These are phyloP conservation scores for Yamadazyma sp. DNA, from an alignment of 1,139 yeast genomes.

Conservation along the genomic window DNA sequence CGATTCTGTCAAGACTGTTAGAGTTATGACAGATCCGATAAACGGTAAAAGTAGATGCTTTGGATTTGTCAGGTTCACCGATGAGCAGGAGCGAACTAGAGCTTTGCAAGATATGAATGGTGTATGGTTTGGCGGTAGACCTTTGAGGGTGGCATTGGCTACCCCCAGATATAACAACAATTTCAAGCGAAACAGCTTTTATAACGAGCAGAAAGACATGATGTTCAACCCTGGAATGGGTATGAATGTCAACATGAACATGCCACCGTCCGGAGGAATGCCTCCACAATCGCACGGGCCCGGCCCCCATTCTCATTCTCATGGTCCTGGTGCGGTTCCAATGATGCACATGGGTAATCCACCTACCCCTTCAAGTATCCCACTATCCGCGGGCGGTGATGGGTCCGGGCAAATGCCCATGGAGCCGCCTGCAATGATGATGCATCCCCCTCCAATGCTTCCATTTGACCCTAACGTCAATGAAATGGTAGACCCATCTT, in stretches of 20 bases:
- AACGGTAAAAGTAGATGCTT: constrained; percentile 74
- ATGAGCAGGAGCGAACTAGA: constrained; percentile 60
- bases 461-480: not conserved
- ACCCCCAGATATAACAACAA: constrained; percentile 45
- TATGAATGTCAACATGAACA: constrained; percentile 1
- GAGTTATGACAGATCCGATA: constrained; percentile 74
- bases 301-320: constrained; percentile 3
- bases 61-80: constrained; percentile 71
- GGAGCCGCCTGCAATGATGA: not conserved
- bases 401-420: not conserved
- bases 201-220: constrained; percentile 15
- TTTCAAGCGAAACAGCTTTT: constrained; percentile 6
- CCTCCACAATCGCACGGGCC: constrained; percentile 5
- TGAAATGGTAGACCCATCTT: not conserved
- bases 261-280: constrained; percentile 1
- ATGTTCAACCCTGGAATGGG: constrained; percentile 10
- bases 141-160: constrained; percentile 71
- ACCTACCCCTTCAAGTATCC: constrained; percentile 1
- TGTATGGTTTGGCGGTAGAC: constrained; percentile 70
- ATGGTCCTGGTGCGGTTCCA: not conserved
- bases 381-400: constrained; percentile 2
- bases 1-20: constrained; percentile 62
- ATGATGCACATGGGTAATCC: constrained; percentile 1
- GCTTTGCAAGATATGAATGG: constrained; percentile 76
- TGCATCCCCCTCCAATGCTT: not conserved